Percentiles rank a stretch among this genome's conserved stretches.
phyloP scores from a whole-genome alignment of 2,329 filamentous ascomycete species.

The Emergomyces orientalis region DNA sequence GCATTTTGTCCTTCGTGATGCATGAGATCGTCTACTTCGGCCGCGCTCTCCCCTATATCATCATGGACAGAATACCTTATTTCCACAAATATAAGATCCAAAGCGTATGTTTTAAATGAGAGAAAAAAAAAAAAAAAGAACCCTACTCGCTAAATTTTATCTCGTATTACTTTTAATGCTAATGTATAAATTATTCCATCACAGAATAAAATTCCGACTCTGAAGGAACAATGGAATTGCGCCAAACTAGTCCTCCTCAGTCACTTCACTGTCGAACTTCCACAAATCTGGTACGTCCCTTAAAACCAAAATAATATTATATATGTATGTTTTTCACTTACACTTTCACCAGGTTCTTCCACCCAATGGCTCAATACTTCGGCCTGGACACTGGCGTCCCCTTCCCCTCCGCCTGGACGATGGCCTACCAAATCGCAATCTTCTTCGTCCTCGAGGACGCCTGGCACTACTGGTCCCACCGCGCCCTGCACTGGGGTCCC shows the following conservation, averaged over 20 bases:
- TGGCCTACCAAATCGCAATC: constrained; percentile 81
- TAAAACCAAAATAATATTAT: not conserved
- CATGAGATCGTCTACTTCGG: constrained; percentile 95
- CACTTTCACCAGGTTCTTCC: constrained; percentile 58
- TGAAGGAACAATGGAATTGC: constrained; percentile 89
- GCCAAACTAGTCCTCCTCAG: constrained; percentile 84
- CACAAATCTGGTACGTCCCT: constrained; percentile 69
- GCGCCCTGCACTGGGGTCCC: constrained; percentile 83
- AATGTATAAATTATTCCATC: constrained; percentile 4
- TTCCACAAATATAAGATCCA: constrained; percentile 96
- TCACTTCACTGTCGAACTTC: constrained; percentile 96
- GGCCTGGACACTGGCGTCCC: constrained; percentile 82
- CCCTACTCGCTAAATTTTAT: not conserved
- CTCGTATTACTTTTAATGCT: constrained; percentile 9
- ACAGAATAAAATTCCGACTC: constrained; percentile 76
- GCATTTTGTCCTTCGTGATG: constrained; percentile 94
- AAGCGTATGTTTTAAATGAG: constrained; percentile 46
- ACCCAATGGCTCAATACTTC: constrained; percentile 87
- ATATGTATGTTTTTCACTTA: not conserved
- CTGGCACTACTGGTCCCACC: constrained; percentile 98
- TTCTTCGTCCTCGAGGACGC: constrained; percentile 95
- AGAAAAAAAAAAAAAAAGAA: no score
- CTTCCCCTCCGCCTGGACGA: constrained; percentile 76
- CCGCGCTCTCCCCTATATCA: constrained; percentile 78
- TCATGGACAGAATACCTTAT: constrained; percentile 77